Base-by-base conservation (phyloP, 306 rosid genomes). In the Lathyrus sativus region DNA sequence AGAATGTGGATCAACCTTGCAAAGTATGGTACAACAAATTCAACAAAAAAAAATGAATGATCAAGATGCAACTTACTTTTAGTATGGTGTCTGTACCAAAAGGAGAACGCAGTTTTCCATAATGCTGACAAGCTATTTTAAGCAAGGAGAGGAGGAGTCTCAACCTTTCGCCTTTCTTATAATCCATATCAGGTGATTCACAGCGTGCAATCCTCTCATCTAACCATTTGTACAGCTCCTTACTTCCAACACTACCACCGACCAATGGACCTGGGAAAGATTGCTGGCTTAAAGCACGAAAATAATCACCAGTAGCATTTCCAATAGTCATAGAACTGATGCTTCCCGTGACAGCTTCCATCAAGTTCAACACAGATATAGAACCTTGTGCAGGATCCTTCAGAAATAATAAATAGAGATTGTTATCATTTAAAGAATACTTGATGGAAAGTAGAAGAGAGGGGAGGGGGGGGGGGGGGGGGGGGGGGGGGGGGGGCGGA, bases 261-360 rank as follows among this genome's bases (percentile, higher is more conserved):
- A 86, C 96, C 86, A 92, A 80, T 65, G 98, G 98, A 80, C 98
- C 96, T 7, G 95, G 96, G 81, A 87, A 92, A 67, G 96, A 87
- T 37, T 89, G 95, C 71, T 86, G 91, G 90, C 85, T 80, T 76
- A 89, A 74, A 68, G 95, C 86, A 68, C 74, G 81, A 53, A 92
- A 88, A 85, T 89, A 92, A 71, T 80, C 80, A 15, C 83, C 51
- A 9, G 70, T 46, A 65, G 68, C 75, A 60, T 68, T 82, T 76
- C 85, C 87, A 68, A 58, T 35, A 71, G 76, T 75, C 7, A 82
- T 62, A 63, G 86, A 70, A 78, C 63, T 72, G 28, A 54, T 41
- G 70, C 60, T 92, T 76, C 71, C 89, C 28, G 65, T 75, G 28
- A 80, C 80, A 84, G 88, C 91, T 71, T 92, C 98, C 81, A 75